Evolutionary conservation across 371 early-diverging fungal species (phyloP).

Genomic region (Actinomortierella wolfii): DNA sequence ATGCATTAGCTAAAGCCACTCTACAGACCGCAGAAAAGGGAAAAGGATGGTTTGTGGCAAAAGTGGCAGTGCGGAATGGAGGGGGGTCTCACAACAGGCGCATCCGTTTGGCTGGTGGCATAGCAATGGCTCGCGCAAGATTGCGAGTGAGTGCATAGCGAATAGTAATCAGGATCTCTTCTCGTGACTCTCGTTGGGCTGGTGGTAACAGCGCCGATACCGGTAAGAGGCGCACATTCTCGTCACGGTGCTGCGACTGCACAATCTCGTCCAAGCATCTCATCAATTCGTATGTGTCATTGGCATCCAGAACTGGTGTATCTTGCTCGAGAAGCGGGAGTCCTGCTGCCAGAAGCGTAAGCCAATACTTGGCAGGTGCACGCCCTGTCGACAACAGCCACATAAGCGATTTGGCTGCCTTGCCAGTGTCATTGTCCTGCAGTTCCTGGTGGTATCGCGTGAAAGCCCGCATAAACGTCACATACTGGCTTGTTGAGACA

Average conservation of each 20-base stretch:
- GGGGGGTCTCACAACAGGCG: too few relatives aligned
- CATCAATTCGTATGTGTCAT: conserved; percentile 38
- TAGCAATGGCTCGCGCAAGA: too few relatives aligned
- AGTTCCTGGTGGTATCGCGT: conserved; percentile 19
- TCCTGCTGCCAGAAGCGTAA: conserved; percentile 22
- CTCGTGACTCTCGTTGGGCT: too few relatives aligned
- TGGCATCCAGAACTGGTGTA: conserved; percentile 13
- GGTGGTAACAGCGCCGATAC: too few relatives aligned
- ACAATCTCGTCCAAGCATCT: conserved; percentile 38
- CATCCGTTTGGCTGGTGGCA: too few relatives aligned
- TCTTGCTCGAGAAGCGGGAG: conserved; percentile 37
- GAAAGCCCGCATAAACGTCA: conserved; percentile 26
- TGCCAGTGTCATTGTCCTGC: conserved; percentile 22
- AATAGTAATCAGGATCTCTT: too few relatives aligned
- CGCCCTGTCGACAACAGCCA: conserved; percentile 13
- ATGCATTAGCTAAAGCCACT: too few relatives aligned
- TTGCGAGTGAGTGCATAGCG: too few relatives aligned
- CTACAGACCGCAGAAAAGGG: too few relatives aligned
- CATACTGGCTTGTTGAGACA: conserved; percentile 21
- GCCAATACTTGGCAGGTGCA: conserved; percentile 39
- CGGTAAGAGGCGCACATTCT: conserved; percentile 32
- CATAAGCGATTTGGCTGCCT: conserved; percentile 19
- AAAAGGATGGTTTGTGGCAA: too few relatives aligned
- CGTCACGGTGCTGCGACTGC: conserved; percentile 32
- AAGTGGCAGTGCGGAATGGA: too few relatives aligned